Evolutionary conservation across 1,284 basidiomycete species (phyloP), one percentile per base, ranked within the genome.

Genomic region (Kwoniella shivajii): DNA sequence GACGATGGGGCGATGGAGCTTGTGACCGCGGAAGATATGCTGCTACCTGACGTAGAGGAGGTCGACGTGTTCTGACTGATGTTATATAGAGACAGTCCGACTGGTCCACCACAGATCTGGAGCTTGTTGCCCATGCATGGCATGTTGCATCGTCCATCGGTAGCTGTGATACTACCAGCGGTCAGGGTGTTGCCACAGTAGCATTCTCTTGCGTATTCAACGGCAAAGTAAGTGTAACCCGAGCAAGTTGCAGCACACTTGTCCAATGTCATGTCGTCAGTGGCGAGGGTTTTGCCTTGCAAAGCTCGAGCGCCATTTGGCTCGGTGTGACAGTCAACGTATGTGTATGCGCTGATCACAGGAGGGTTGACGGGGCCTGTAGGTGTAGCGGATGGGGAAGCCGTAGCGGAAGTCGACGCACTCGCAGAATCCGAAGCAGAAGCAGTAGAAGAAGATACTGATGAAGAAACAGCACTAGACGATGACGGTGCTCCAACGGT

Each of bases 51-150:
- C n/a, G 18, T 45, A n/a, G n/a, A n/a, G n/a, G n/a, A n/a, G n/a
- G n/a, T n/a, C n/a, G n/a, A n/a, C n/a, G n/a, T n/a, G n/a, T n/a
- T n/a, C n/a, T n/a, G n/a, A n/a, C n/a, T n/a, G n/a, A n/a, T n/a
- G n/a, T n/a, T n/a, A n/a, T 60, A 62, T n/a, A 60, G 42, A n/a
- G 50, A 55, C 31, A 67, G 57, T 18, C 61, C 46, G 29, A 36
- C 56, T 9, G 54, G 42, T 11, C 72, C 74, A 52, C 74, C 74
- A 50, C 74, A 76, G 39, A 57, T 67, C 55, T 73, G 66, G 36
- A 64, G 48, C 6, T 33, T 38, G 51, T 70, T 65, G 27, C 50
- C 65, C 18, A 57, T 50, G 49, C 74, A 76, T 5, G 59, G 37
- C 56, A 65, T 59, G 30, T 50, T 59, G 52, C 74, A 76, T 31